Percentiles rank a stretch among this genome's conserved stretches.
Evolutionary conservation across 345 rosid genomes (phyloP).

Genomic region (Salix dunnii): DNA sequence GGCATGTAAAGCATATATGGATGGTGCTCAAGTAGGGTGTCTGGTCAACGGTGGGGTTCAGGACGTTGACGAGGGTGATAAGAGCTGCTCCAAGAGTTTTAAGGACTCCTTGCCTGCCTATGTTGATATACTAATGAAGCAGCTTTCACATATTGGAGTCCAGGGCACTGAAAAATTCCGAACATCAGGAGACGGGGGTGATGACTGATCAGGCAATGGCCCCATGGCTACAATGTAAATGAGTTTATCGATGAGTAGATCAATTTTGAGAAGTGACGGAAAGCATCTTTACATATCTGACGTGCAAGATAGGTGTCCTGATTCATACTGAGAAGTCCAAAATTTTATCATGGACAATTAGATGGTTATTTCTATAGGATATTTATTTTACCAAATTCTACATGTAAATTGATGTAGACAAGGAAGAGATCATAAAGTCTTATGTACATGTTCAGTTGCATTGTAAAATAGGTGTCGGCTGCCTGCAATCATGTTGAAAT

Average conservation of each 20-base stretch:
- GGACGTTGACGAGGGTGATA: constrained; percentile 43
- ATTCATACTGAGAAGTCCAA: constrained; percentile 10
- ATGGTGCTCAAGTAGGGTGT: constrained; percentile 67
- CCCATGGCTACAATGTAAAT: constrained; percentile 11
- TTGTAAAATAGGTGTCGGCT: background rate
- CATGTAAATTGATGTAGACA: constrained; percentile 6
- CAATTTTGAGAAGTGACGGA: constrained; percentile 17
- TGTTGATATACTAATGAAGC: constrained; percentile 39
- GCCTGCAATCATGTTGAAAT: background rate
- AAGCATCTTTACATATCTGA: constrained; percentile 3
- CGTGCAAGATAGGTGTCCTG: constrained; percentile 4
- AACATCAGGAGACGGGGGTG: constrained; percentile 8
- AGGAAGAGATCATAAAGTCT: background rate
- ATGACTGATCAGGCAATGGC: background rate
- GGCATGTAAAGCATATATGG: constrained; percentile 71
- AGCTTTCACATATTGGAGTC: constrained; percentile 50
- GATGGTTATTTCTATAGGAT: constrained; percentile 10
- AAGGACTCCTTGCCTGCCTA: constrained; percentile 37
- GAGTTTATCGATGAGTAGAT: background rate
- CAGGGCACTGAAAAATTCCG: constrained; percentile 37
- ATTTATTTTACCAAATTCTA: constrained; percentile 12
- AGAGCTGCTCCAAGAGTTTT: constrained; percentile 40
- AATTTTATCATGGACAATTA: constrained; percentile 3
- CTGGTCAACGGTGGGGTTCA: constrained; percentile 53
- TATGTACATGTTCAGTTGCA: background rate